A percentile compares a stretch with the other conserved stretches of the same genome.
Conservation (phyloP, 2,329 filamentous ascomycete genomes). For the Ceratocystis harringtonii region DNA sequence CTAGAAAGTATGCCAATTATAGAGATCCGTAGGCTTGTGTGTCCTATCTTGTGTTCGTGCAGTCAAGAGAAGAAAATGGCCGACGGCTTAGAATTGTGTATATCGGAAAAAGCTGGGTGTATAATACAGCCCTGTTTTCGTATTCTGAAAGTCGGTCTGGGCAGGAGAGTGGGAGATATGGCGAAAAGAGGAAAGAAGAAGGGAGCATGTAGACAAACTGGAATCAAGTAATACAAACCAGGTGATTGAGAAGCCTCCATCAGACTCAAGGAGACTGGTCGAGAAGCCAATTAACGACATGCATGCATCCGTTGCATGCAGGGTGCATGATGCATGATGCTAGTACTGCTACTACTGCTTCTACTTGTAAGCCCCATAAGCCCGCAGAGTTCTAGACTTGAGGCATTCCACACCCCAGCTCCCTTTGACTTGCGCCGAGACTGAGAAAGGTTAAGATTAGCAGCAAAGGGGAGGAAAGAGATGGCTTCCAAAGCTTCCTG, state of each 20-base stretch:
- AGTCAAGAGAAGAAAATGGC: background rate
- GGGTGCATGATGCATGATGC: background rate
- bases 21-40: background rate
- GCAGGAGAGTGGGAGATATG: too few relatives aligned
- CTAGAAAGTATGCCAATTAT: background rate
- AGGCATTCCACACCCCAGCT: background rate
- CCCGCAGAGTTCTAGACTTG: background rate
- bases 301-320: background rate
- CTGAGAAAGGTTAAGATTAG: background rate
- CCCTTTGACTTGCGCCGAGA: background rate
- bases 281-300: background rate
- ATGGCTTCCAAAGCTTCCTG: background rate
- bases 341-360: background rate
- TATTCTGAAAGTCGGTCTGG: background rate
- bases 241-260: background rate
- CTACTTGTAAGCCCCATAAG: background rate
- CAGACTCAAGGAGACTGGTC: too few relatives aligned
- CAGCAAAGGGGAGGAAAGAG: background rate
- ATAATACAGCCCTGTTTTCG: slow-evolving; percentile 1
- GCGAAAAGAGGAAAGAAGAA: background rate
- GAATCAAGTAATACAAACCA: background rate
- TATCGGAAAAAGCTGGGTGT: background rate
- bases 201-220: background rate
- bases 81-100: background rate
- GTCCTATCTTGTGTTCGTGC: background rate